Evolutionary conservation across 768 basidiomycete species (phyloP), one percentile per base, ranked within the genome.

Genomic region (Leucogyrophana mollusca): DNA sequence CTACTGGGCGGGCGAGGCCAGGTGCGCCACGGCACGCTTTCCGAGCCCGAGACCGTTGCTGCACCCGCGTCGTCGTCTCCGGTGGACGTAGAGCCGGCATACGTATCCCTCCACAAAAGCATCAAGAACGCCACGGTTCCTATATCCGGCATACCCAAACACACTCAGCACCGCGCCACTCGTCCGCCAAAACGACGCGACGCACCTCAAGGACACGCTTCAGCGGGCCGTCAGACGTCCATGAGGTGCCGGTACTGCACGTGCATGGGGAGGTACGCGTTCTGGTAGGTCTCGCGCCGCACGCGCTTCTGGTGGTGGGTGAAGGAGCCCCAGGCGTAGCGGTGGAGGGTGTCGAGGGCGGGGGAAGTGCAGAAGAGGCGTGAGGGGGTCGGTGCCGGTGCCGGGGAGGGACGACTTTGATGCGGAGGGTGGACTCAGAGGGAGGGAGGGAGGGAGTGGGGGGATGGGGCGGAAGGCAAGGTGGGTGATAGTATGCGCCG

Each of bases 121-220:
- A 97, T 91, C 21, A 98, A 73, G 62, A 89, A 97, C 2, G 92
- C 90, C 2, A 93, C 93, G 34, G 97, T 94, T 13, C 91, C 91
- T 27, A 97, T 91, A 61, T 98, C 95, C 88, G 94, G 55, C 23
- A 37, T 30, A 13, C 16, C 34, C 4, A 2, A 23, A n/a, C 9
- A 22, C 45, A 53, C 71, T 51, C 46, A 84, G 67, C 96, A 82
- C 9, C 90, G 74, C 56, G 91, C n/a, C n/a, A n/a, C n/a, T n/a
- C n/a, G n/a, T n/a, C n/a, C n/a, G n/a, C 90, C 46, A 94, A 80
- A 79, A 97, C 85, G 8, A 82, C 56, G 20, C 94, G 79, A 55
- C 97, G 97, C 9, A 94, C 65, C n/a, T n/a, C n/a, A n/a, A n/a
- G n/a, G n/a, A n/a, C n/a, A n/a, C n/a, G n/a, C n/a, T n/a, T n/a